phyloP scores from a whole-genome alignment of 2,329 filamentous ascomycete genomes.

The Apiospora sp. region DNA sequence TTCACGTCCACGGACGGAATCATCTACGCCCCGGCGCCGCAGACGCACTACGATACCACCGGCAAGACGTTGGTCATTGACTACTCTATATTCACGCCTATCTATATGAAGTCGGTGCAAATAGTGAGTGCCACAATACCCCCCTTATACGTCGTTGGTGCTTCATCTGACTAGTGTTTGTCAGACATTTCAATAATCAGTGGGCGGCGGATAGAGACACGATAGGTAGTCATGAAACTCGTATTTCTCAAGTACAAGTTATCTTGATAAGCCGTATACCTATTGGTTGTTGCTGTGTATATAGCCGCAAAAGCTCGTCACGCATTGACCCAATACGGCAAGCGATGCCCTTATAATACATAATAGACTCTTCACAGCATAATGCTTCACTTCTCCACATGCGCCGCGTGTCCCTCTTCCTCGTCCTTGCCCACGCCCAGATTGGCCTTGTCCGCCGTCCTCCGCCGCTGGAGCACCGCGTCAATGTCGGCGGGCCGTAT shows the following conservation, averaged over 20 bases:
- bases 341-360: neutral
- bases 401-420: conserved; percentile 27
- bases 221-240: neutral
- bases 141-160: neutral
- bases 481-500: conserved; percentile 27
- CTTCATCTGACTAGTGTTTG: neutral
- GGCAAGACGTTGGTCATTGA: conserved; percentile 13
- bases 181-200: neutral
- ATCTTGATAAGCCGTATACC: neutral
- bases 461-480: conserved; percentile 26
- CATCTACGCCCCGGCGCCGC: conserved; percentile 6
- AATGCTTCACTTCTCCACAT: conserved; percentile 25
- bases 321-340: no score
- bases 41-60: conserved; percentile 16
- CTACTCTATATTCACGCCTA: conserved; percentile 10
- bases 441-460: conserved; percentile 26
- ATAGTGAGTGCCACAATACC: neutral
- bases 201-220: neutral
- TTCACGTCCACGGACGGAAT: conserved; percentile 6
- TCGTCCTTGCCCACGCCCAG: conserved; percentile 24
- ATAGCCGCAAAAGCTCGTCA: neutral
- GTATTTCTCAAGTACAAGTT: neutral
- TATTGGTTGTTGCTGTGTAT: neutral
- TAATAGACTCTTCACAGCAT: neutral
- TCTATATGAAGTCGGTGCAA: conserved; percentile 19